Evolutionary conservation across 2,329 filamentous ascomycete genomes (phyloP), one percentile per base, ranked within the genome.

Genomic region (Fusarium irregulare): DNA sequence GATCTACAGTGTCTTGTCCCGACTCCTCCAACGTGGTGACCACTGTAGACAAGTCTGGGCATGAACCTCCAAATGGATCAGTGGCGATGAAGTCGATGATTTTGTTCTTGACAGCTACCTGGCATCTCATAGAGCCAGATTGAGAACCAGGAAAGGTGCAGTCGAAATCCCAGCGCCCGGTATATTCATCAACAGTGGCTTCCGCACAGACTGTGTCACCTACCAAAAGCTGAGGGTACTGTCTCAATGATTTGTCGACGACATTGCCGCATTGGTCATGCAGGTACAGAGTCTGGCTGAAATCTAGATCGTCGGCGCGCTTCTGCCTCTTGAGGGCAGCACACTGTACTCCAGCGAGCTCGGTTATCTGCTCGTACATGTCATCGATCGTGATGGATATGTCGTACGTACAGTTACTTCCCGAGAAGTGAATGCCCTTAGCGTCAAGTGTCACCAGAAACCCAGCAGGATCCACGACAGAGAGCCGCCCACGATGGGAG

Each of bases 51-150:
- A 81, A 49, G 21, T 79, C 76, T 0, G 78, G 79, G 50, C 80
- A 82, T 0, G 76, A 73, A 6, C 78, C 79, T 10, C 73, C 78
- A 28, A 82, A 79, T 0, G 79, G 78, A 30, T 81, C 79, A 3
- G 67, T 74, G 9, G 75, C 73, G 32, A 82, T 72, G 14, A 80
- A 77, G 42, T 80, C 75, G 16, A 78, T 56, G 1, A 80, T 66
- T 27, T 76, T 74, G 42, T 76, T 71, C 53, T 76, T 72, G 28
- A 82, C 75, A 0, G 79, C 75, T 20, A 67, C 60, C 49, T 80
- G 75, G 55, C 80, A 82, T 21, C 64, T 70, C 50, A 74, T 58
- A 0, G 72, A 73, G 0, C 71, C 69, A 2, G 80, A 79, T 13
- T 73, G 72, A 2, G 74, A 72, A 1, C 77, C 78, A 0, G 80